Evolutionary conservation across 306 rosid species (phyloP).

Genomic region (Vigna radiata): DNA sequence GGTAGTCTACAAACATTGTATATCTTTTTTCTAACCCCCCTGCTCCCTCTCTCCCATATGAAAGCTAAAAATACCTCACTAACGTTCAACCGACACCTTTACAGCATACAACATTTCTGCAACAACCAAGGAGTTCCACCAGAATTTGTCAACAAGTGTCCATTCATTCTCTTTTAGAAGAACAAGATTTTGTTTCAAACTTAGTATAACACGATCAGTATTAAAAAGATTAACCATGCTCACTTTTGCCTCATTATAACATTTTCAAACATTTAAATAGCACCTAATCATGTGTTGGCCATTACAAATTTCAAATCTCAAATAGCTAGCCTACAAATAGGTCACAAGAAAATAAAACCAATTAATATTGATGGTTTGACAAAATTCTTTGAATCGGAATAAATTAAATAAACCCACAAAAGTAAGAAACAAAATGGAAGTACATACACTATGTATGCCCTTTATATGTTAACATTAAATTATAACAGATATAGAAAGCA

Average conservation of each 20-base stretch:
- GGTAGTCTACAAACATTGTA: background rate
- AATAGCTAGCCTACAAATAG: background rate
- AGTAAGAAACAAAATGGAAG: background rate
- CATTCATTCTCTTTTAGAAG: background rate
- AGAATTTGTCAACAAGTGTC: background rate
- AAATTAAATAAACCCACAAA: background rate
- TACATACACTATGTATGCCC: background rate
- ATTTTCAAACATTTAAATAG: background rate
- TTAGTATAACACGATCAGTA: background rate
- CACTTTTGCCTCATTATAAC: background rate
- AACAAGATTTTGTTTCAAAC: background rate
- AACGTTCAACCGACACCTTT: background rate
- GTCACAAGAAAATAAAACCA: background rate
- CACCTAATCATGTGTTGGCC: background rate
- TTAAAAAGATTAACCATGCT: background rate
- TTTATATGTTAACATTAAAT: background rate
- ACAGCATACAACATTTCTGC: background rate
- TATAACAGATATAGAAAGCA: background rate
- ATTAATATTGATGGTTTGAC: background rate
- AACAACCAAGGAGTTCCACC: background rate
- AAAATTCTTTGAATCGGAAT: slow-evolving; percentile 2
- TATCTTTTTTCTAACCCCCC: background rate
- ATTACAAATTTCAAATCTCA: background rate
- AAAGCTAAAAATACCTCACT: background rate
- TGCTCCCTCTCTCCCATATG: background rate